Percentiles rank a stretch among this genome's conserved stretches.
These are phyloP conservation scores for Stephanodiscus minutulus DNA, from an alignment of 108 stramenopile genomes.

Conservation along the genomic window DNA sequence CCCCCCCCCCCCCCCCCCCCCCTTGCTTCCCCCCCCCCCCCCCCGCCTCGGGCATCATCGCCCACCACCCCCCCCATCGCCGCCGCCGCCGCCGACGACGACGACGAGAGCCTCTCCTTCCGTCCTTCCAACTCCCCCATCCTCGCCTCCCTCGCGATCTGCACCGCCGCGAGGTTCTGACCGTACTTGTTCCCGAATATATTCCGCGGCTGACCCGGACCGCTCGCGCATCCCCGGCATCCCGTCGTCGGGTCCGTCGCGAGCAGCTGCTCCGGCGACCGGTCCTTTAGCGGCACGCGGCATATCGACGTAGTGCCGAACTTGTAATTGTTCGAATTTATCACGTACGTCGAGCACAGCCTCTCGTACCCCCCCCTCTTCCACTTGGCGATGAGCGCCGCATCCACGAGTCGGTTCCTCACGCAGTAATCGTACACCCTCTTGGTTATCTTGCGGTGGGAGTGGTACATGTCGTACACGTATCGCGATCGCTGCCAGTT, in stretches of 20 bases:
- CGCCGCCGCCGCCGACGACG: no score
- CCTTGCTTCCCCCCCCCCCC: conserved; percentile 16
- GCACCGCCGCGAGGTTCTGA: conserved; percentile 97
- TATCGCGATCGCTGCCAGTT: conserved; percentile 99
- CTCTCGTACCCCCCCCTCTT: conserved; percentile 99
- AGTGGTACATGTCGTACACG: conserved; percentile 99
- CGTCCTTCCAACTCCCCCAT: conserved; percentile 60
- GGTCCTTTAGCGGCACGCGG: conserved; percentile 87
- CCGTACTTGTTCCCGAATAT: conserved; percentile 99
- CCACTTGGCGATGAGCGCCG: conserved; percentile 98
- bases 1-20: conserved; percentile 54
- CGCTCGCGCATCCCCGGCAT: conserved; percentile 97
- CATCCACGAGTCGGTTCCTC: conserved; percentile 95
- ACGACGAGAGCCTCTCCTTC: conserved; percentile 19
- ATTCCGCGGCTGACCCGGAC: conserved; percentile 89
- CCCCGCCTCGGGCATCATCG: conserved; percentile 22
- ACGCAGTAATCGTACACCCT: conserved; percentile 98
- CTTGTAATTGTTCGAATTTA: conserved; percentile 98
- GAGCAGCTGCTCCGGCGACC: conserved; percentile 59
- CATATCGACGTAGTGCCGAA: conserved; percentile 98
- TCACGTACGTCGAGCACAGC: conserved; percentile 98
- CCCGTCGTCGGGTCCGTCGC: conserved; percentile 95
- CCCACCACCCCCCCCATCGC: conserved; percentile 44
- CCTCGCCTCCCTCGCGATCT: conserved; percentile 87
- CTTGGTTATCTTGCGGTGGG: conserved; percentile 83